Evolutionary conservation across 768 basidiomycete species (phyloP).

Genomic region (Rhodosporidiobolus odoratus): DNA sequence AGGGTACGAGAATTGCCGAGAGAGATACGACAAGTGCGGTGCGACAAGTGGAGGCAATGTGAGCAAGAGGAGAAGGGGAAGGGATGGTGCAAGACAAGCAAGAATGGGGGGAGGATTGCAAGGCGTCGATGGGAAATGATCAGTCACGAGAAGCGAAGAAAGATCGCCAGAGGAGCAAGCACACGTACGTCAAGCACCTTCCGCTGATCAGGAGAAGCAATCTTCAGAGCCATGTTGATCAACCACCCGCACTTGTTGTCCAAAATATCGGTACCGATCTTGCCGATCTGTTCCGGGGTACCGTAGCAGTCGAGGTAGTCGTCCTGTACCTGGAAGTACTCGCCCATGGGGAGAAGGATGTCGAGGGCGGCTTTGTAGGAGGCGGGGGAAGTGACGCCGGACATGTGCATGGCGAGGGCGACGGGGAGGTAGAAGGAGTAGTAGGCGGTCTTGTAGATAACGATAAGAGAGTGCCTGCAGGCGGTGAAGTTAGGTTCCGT

Average conservation of each 20-base stretch:
- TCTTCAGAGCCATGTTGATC: conserved; percentile 72
- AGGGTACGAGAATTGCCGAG: conserved; percentile 47
- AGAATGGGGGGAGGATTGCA: not conserved
- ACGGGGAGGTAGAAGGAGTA: conserved; percentile 99
- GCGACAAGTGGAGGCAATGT: not conserved
- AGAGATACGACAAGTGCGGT: too few relatives aligned
- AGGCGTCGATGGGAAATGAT: too few relatives aligned
- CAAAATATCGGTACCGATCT: conserved; percentile 94
- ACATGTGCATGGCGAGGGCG: conserved; percentile 81
- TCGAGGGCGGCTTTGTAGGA: conserved; percentile 69
- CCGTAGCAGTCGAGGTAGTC: conserved; percentile 92
- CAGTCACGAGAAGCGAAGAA: not conserved
- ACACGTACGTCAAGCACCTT: conserved; percentile 50
- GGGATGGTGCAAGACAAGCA: not conserved
- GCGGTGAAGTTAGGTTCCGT: not conserved
- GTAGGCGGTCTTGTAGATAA: conserved; percentile 93
- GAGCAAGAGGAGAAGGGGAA: not conserved
- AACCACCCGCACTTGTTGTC: conserved; percentile 99
- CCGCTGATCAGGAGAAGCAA: conserved; percentile 50
- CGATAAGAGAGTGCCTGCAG: conserved; percentile 77
- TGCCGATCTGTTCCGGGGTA: conserved; percentile 84
- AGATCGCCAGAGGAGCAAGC: not conserved
- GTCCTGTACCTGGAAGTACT: conserved; percentile 98
- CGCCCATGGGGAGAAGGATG: conserved; percentile 85
- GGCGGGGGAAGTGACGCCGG: conserved; percentile 50